These are phyloP conservation scores for Cylindrotheca closterium DNA, from an alignment of 108 stramenopile species.

Conservation along the genomic window DNA sequence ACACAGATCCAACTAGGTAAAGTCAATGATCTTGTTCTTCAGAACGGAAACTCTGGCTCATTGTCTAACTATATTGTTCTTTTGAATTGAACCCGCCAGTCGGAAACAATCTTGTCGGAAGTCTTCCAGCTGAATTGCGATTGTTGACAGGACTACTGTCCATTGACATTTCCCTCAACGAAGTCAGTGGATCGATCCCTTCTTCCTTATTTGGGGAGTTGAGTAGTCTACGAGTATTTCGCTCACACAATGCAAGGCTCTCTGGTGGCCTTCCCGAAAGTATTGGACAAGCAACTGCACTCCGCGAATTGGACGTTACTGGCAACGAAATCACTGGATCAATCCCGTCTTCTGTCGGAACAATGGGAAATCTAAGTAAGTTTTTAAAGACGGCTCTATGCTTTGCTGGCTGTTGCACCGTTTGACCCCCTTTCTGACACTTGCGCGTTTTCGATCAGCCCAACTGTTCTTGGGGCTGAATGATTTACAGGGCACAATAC, in stretches of 20 bases:
- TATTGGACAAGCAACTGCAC: constrained; percentile 5
- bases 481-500: constrained; percentile 13
- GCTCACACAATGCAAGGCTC: constrained; percentile 2
- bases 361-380: neutral
- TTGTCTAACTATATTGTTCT: no score
- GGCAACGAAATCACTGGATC: constrained; percentile 20
- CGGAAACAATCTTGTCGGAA: constrained; percentile 18
- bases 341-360: constrained; percentile 10
- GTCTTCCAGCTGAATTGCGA: constrained; percentile 9
- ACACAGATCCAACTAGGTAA: no score
- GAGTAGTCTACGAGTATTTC: neutral
- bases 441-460: neutral
- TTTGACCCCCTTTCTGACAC: neutral
- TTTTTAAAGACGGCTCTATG: neutral
- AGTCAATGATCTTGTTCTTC: no score
- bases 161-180: constrained; percentile 20
- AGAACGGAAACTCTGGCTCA: no score
- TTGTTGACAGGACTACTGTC: neutral
- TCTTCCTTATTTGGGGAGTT: constrained; percentile 3
- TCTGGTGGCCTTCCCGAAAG: constrained; percentile 15
- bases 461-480: constrained; percentile 5
- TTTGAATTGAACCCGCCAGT: no score
- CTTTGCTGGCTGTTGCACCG: neutral
- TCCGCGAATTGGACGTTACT: constrained; percentile 1
- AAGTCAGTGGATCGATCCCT: constrained; percentile 18